Evolutionary conservation across 345 rosid genomes (phyloP).

Genomic region (Syzygium jambos): DNA sequence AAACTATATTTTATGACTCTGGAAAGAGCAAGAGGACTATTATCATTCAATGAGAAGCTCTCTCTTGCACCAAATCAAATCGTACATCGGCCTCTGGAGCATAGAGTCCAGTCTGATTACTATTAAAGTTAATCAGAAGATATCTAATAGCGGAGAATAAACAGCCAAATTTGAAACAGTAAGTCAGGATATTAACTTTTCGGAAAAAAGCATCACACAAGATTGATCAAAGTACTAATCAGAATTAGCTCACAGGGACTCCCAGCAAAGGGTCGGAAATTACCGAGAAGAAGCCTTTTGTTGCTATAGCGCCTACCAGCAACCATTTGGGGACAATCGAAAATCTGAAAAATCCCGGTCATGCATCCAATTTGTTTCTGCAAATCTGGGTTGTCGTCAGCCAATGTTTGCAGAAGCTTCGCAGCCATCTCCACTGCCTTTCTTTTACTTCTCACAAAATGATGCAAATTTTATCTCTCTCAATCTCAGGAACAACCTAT

Average conservation of each 20-base stretch:
- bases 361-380: constrained; percentile 96
- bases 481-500: background rate
- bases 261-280: background rate
- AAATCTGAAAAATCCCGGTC: constrained; percentile 85
- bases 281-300: constrained; percentile 60
- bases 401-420: constrained; percentile 81
- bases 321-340: constrained; percentile 63
- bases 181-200: background rate
- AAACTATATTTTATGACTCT: background rate
- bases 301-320: constrained; percentile 38
- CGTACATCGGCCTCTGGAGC: background rate
- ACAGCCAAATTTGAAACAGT: background rate
- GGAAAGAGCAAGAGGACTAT: background rate
- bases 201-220: background rate
- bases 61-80: background rate
- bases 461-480: background rate
- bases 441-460: background rate
- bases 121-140: background rate
- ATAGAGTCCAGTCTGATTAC: background rate
- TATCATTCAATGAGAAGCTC: background rate
- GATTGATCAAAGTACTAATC: background rate
- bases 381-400: constrained; percentile 90
- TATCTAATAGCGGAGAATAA: background rate
- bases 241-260: background rate
- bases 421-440: constrained; percentile 56